These are phyloP conservation scores for Rhodotorula glutinis DNA, from an alignment of 1,284 basidiomycete genomes.

Conservation along the genomic window DNA sequence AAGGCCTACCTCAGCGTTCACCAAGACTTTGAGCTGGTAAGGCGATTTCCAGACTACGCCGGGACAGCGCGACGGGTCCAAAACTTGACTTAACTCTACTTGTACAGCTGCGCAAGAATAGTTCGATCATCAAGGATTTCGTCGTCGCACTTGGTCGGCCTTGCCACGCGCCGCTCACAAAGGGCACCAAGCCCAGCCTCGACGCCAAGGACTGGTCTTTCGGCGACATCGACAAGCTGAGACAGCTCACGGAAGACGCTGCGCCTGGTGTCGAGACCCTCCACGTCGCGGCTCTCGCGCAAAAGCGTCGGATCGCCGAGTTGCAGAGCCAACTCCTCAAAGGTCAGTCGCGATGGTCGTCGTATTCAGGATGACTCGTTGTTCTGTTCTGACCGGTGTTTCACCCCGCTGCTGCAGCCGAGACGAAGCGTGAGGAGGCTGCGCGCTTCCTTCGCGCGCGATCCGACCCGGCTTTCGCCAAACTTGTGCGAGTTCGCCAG, in stretches of 20 bases:
- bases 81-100: background rate
- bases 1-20: constrained; percentile 48
- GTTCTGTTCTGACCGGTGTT: too few relatives aligned
- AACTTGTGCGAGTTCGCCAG: constrained; percentile 72
- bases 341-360: constrained; percentile 46
- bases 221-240: constrained; percentile 47
- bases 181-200: constrained; percentile 8
- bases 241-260: constrained; percentile 42
- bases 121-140: constrained; percentile 30
- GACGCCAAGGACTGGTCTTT: constrained; percentile 47
- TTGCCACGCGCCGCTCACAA: constrained; percentile 16
- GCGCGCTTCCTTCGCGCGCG: constrained; percentile 69
- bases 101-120: constrained; percentile 44
- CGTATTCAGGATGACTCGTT: too few relatives aligned
- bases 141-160: constrained; percentile 30
- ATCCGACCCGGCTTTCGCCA: constrained; percentile 71
- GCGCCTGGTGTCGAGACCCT: constrained; percentile 44
- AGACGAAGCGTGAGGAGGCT: constrained; percentile 70
- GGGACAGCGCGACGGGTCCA: constrained; percentile 31
- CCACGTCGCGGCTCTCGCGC: constrained; percentile 41
- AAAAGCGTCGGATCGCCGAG: constrained; percentile 49
- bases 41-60: background rate
- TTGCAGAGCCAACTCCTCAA: constrained; percentile 52
- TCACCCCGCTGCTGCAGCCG: too few relatives aligned
- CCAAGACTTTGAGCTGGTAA: constrained; percentile 48